Conservation (phyloP, 1,284 basidiomycete genomes). For the Ganoderma lucidum region DNA sequence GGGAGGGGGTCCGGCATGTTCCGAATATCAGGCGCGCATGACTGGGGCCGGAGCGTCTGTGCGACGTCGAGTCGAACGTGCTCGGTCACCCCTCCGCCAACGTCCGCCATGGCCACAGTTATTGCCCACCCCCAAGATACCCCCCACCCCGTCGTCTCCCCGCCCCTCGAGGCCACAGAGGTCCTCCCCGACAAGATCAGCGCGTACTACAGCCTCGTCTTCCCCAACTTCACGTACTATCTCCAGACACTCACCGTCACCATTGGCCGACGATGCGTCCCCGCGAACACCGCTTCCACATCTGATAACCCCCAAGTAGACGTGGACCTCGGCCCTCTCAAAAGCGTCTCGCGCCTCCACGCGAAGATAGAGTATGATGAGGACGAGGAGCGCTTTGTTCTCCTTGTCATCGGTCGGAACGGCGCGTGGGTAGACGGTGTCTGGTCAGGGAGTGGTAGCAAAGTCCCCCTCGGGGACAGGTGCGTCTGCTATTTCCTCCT, state of each 20-base stretch:
- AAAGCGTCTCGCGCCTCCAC: slow-evolving; percentile 96
- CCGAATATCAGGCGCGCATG: slow-evolving; percentile 16
- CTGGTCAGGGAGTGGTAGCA: slow-evolving; percentile 90
- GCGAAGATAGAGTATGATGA: slow-evolving; percentile 95
- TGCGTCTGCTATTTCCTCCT: slow-evolving; percentile 46
- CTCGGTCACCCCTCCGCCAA: slow-evolving; percentile 33
- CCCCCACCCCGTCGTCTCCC: slow-evolving; percentile 41
- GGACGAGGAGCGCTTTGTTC: slow-evolving; percentile 87
- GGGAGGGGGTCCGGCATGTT: slow-evolving; percentile 16
- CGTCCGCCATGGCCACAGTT: slow-evolving; percentile 43
- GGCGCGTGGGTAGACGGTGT: slow-evolving; percentile 98
- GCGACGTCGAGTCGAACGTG: slow-evolving; percentile 32
- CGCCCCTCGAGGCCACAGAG: slow-evolving; percentile 45
- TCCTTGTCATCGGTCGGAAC: slow-evolving; percentile 93
- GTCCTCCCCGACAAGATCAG: slow-evolving; percentile 75
- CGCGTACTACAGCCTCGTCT: slow-evolving; percentile 94
- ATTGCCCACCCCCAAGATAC: slow-evolving; percentile 45
- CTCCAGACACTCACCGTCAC: slow-evolving; percentile 69
- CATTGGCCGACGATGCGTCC: slow-evolving; percentile 61
- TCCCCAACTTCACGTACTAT: slow-evolving; percentile 82
- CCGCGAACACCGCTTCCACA: slow-evolving; percentile 47
- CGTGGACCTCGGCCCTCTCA: slow-evolving; percentile 95
- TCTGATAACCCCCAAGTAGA: slow-evolving; percentile 72
- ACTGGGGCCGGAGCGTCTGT: slow-evolving; percentile 15
- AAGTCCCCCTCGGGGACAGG: slow-evolving; percentile 86